Evolutionary conservation across 129 eudicot genomes (phyloP), one percentile per base, ranked within the genome.

Genomic region (Centella asiatica): DNA sequence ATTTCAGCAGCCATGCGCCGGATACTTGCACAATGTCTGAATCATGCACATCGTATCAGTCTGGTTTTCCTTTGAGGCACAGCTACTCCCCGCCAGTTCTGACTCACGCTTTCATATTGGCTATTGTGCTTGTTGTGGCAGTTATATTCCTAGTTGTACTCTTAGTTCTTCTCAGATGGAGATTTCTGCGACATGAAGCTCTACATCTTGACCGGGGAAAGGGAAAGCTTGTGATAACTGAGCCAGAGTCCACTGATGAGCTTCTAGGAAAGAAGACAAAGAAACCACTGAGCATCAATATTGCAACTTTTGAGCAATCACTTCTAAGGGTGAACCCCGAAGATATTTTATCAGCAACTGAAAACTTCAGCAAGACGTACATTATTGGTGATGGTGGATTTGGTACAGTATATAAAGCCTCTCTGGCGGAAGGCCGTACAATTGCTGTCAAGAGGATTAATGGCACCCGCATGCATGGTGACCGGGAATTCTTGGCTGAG

Each of bases 321-420:
- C 49, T 87, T 31, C 61, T 85, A 37, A 74, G 94, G 69, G 44
- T 90, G 58, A 79, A 75, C 59, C 78, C 87, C 19, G 62, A 71
- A 5, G 98, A 87, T 49, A 90, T 90, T 31, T 29, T 87, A 66
- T 77, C 85, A 6, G 98, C 98, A 15, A 90, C 98, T n/a, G 95
- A 81, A 42, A 90, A 90, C 27, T 90, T 90, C 77, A 90, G 98
- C 83, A 81, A 77, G 72, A 72, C 94, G 6, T 87, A 84, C 65
- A 80, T 90, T 14, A 87, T 90, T n/a, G 98, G 98, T 0, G 98
- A 87, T 57, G 98, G 95, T 15, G 98, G 98, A 42, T 90, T 74
- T 46, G 95, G 98, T 6, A 90, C 98, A 0, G 98, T 90, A 24
- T 90, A 87, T 54, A 84, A 64, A 76, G 98, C 98, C 20, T 60